phyloP scores from a whole-genome alignment of 2,329 filamentous ascomycete species.

The Exophiala bonariae region DNA sequence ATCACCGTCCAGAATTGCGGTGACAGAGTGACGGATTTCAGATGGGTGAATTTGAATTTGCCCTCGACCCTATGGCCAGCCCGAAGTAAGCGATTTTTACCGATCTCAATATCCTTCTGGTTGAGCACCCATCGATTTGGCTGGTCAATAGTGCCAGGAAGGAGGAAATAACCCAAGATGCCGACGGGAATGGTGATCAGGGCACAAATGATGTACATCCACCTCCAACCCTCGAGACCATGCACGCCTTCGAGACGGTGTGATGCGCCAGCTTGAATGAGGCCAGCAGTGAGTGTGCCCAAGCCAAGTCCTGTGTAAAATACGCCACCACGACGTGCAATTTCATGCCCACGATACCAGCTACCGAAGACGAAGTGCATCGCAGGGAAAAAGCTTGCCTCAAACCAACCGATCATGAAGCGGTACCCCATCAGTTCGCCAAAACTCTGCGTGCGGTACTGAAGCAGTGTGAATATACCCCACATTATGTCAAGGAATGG shows the following conservation, averaged over 20 bases:
- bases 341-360: constrained; percentile 30
- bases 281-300: constrained; percentile 31
- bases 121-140: constrained; percentile 45
- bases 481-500: constrained; percentile 33
- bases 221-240: constrained; percentile 48
- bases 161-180: constrained; percentile 37
- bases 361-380: constrained; percentile 28
- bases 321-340: constrained; percentile 37
- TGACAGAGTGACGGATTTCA: constrained; percentile 38
- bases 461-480: constrained; percentile 31
- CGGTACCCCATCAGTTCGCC: constrained; percentile 15
- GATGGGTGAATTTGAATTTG: constrained; percentile 41
- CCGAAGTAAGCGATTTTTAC: constrained; percentile 32
- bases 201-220: constrained; percentile 46
- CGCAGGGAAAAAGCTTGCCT: constrained; percentile 29
- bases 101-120: constrained; percentile 31
- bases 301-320: constrained; percentile 37
- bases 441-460: constrained; percentile 9
- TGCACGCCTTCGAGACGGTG: constrained; percentile 45
- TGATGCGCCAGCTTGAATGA: constrained; percentile 13
- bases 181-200: constrained; percentile 41
- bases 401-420: constrained; percentile 17
- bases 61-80: no score
- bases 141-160: constrained; percentile 41
- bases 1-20: constrained; percentile 47